These are phyloP conservation scores for Rhododendron griersonianum DNA, from an alignment of 148 eudicot genomes.

Conservation along the genomic window DNA sequence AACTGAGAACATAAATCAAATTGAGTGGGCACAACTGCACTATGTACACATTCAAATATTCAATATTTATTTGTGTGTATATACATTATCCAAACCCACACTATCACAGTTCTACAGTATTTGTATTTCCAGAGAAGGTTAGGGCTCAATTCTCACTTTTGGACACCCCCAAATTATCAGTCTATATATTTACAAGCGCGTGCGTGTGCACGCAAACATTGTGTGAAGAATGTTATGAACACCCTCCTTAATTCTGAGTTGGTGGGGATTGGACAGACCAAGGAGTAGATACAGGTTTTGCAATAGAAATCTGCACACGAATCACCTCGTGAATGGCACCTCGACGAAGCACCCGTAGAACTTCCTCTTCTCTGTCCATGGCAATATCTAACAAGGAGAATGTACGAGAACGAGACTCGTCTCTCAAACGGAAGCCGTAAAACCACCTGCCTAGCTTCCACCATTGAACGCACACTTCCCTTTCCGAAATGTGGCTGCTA, in stretches of 20 bases:
- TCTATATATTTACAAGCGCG: background rate
- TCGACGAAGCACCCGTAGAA: constrained; percentile 62
- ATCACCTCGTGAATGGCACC: constrained; percentile 83
- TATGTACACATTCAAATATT: background rate
- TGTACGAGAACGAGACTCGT: constrained; percentile 53
- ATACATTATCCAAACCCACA: background rate
- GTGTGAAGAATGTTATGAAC: background rate
- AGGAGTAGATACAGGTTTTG: constrained; percentile 34
- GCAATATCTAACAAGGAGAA: constrained; percentile 62
- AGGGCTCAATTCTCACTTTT: background rate
- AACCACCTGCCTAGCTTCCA: constrained; percentile 93
- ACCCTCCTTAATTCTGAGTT: background rate
- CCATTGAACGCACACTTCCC: constrained; percentile 72
- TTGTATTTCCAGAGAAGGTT: background rate
- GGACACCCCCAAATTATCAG: background rate
- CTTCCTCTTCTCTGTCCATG: constrained; percentile 44
- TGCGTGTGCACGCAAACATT: background rate
- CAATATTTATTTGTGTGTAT: background rate
- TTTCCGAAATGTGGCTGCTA: constrained; percentile 41
- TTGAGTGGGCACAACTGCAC: background rate
- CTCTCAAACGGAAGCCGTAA: constrained; percentile 67
- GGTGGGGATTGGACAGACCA: constrained; percentile 47
- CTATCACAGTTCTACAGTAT: background rate
- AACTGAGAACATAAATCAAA: background rate
- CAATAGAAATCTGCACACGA: constrained; percentile 60